Conservation (phyloP, 768 basidiomycete genomes). For the Amanita muscaria region DNA sequence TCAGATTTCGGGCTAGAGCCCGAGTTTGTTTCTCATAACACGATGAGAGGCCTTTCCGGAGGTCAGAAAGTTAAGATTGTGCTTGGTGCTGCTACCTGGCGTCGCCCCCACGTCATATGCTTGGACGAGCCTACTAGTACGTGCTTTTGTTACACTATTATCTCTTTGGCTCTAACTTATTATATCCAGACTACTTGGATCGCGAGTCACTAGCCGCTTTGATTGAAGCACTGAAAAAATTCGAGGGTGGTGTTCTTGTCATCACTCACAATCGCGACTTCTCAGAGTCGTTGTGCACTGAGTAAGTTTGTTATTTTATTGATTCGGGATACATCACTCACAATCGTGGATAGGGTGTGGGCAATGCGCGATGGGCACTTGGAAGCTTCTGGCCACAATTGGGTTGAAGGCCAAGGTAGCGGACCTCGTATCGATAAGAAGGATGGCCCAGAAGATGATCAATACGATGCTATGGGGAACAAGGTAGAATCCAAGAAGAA, state of each 20-base stretch:
- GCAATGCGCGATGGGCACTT: conserved; percentile 97
- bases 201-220: conserved; percentile 98
- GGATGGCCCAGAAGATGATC: conserved; percentile 82
- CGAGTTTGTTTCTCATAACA: conserved; percentile 99
- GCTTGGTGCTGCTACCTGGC: conserved; percentile 97
- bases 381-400: conserved; percentile 97
- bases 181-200: conserved; percentile 83
- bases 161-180: conserved; percentile 1
- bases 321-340: not conserved
- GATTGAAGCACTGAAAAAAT: conserved; percentile 95
- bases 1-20: conserved; percentile 98
- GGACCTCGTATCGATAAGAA: conserved; percentile 93
- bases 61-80: conserved; percentile 99
- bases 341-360: conserved; percentile 57
- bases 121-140: conserved; percentile 92
- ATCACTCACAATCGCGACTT: conserved; percentile 99
- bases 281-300: conserved; percentile 95
- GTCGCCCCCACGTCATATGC: conserved; percentile 95
- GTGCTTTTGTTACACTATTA: conserved; percentile 17
- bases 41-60: conserved; percentile 97
- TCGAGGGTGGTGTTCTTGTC: conserved; percentile 96
- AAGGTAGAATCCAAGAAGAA: conserved; percentile 79
- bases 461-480: conserved; percentile 98
- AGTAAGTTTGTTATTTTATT: conserved; percentile 29
- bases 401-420: conserved; percentile 98